Base-by-base conservation (phyloP, 768 basidiomycete genomes). In the Tricholoma saponaceum region DNA sequence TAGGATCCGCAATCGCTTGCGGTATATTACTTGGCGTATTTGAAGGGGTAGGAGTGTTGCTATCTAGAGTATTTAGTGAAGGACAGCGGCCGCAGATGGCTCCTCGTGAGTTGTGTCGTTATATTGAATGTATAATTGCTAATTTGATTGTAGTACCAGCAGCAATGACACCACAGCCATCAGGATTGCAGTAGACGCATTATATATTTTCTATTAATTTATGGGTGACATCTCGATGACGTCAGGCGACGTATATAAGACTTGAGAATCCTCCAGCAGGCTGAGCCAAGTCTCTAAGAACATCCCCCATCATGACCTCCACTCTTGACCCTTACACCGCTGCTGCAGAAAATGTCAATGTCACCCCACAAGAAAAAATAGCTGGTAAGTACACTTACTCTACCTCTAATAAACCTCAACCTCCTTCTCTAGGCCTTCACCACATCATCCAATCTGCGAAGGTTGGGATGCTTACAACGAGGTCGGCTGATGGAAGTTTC, bases 21-120 rank as follows among this genome's bases (percentile, higher is more conserved):
- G 96, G 95, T 69, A 95, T 99, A 58, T 79, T 99, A 23, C 83
- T 99, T 23, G 95, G 96, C 63, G 90, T 94, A 12, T 92, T 95
- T 67, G 90, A 93, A 74, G 95, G 95, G 66, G 94, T 98, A 20
- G 96, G 96, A 64, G 95, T 98, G 7, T 79, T 98, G 23, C 77
- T 98, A 60, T 89, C 86, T 50, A 84, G 96, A 59, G 89, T 95
- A 62, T 90, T 97, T 72, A 90, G 88, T 66, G 91, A 92, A 68
- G 83, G 83, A 57, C 84, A 86, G 64, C 80, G 89, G 66, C 92
- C 90, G 62, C 88, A 89, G 68, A 76, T 91, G 72, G 86, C 89
- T 59, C 88, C 86, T 70, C 63, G 92, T 94, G 66, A 69, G 92
- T 79, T 16, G 18, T 20, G 4, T 22, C n/a, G 14, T 22, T 14